Evolutionary conservation across 2,329 filamentous ascomycete species (phyloP), one percentile per base, ranked within the genome.

Genomic region (Phoma sp.): DNA sequence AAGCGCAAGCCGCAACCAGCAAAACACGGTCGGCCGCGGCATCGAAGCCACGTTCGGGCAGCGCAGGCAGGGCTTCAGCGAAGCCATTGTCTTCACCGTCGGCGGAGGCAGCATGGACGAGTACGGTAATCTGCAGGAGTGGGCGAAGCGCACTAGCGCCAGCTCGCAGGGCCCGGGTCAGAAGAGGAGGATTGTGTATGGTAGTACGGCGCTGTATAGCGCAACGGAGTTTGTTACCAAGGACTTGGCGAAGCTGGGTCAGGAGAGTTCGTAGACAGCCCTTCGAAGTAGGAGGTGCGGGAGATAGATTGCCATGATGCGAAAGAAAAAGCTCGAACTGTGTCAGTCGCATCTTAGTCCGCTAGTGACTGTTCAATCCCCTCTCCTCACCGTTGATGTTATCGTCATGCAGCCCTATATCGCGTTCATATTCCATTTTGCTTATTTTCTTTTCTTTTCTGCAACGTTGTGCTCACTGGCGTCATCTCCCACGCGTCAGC

Each of bases 61-160:
- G 76, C 81, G 92, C 57, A 82, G 94, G 50, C 93, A 96, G 70
- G 92, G 91, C 0, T 97, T 94, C 76, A 90, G 86, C 43, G 93
- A 96, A 69, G 91, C 92, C 1, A 88, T 96, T 50, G 91, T 96
- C n/a, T 96, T 97, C 72, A 94, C 91, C 0, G 92, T 77, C 3
- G 95, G 95, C 4, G 95, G 96, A 41, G 95, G 95, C 37, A 97
- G 92, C 73, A 98, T 99, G 91, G 95, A 99, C 67, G 95, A 99
- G 75, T 99, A 98, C 73, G 94, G 93, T 19, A 99, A 99, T 76
- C 75, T 99, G 73, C 92, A 96, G 73, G 95, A 98, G 72, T 99
- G 95, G 95, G 92, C 94, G 5, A 87, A 86, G 74, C 84, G 94
- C 62, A 92, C 91, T 43, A 81, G 82, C 43, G 86, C 86, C 13